A percentile compares a stretch with the other conserved stretches of the same genome.
phyloP scores from a whole-genome alignment of 331 rosid genomes.

The Quercus tomentella region DNA sequence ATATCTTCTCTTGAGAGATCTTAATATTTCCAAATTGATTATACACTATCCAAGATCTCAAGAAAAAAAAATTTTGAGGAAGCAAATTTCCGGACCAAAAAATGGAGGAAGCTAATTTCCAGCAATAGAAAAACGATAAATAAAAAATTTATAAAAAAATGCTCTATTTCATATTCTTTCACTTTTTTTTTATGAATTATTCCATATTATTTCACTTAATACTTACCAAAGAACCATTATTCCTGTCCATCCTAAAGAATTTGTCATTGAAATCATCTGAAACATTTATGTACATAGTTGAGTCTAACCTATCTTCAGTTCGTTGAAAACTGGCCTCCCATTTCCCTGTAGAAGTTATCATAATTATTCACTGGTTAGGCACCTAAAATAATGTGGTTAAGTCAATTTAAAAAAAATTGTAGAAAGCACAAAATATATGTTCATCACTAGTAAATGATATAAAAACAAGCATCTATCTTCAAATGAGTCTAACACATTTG shows the following conservation, averaged over 20 bases:
- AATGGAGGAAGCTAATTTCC: not conserved
- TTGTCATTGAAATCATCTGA: conserved; percentile 34
- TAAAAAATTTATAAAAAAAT: not conserved
- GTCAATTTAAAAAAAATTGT: not conserved
- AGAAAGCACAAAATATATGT: not conserved
- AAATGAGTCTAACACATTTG: not conserved
- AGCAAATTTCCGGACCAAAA: not conserved
- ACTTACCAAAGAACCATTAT: conserved; percentile 47
- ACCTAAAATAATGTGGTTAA: not conserved
- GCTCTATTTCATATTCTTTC: not conserved
- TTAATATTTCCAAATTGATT: not conserved
- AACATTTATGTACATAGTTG: conserved; percentile 21
- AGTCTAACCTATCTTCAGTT: conserved; percentile 31
- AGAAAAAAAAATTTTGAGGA: not conserved
- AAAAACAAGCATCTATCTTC: not conserved
- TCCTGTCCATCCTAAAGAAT: conserved; percentile 19
- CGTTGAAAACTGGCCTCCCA: conserved; percentile 44
- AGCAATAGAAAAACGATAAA: not conserved
- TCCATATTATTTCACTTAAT: conserved; percentile 11
- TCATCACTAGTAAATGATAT: not conserved
- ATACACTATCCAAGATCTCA: not conserved
- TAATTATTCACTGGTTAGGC: conserved; percentile 17
- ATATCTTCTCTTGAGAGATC: not conserved
- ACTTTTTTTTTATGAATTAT: not conserved
- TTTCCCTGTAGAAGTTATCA: conserved; percentile 47